Base-by-base conservation (phyloP, 306 rosid genomes). In the Corylus americana region DNA sequence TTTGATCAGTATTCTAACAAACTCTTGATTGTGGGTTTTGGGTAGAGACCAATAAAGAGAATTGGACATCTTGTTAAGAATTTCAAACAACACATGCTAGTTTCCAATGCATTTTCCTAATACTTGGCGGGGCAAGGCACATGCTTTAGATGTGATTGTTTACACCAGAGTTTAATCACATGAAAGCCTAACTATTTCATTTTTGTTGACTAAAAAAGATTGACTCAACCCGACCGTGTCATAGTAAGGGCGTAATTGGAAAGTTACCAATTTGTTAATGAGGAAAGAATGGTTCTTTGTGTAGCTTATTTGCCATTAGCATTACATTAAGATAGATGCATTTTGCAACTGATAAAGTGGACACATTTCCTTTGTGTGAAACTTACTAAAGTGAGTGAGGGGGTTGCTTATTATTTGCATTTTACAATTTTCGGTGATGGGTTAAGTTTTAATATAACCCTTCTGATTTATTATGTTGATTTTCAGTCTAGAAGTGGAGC, bases 401-500 rank as follows among this genome's bases (percentile, higher is more conserved):
- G 4, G 9, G 29, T 35, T 31, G 4, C 20, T 29, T 31, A 8
- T 4, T 63, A 29, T 63, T 1, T 63, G 44, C 47, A 29, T 63
- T 63, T 63, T 29, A 35, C 11, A 22, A 64, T 27, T 22, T 55
- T 31, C 42, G 18, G 10, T 49, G 70, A 57, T 50, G 55, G 22
- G 37, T 44, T 70, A 20, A 11, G 4, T 8, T 27, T 77, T 22
- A 2, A 1, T 39, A 14, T 66, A 0, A 50, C 37, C 7, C 39
- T 70, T 71, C 66, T 78, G 71, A 58, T 73, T 49, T 31, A 3
- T 13, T 37, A 17, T 69, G 78, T 31, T 42, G 53, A 31, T 7
- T 74, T 72, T 85, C 86, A 91, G 98, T 82, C 88, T 45, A 78
- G 82, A 82, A 84, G 84, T 77, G 90, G 87, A 80, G 74, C 82